Evolutionary conservation across 2,329 filamentous ascomycete species (phyloP).

Genomic region (Penicillium sclerotigenum): DNA sequence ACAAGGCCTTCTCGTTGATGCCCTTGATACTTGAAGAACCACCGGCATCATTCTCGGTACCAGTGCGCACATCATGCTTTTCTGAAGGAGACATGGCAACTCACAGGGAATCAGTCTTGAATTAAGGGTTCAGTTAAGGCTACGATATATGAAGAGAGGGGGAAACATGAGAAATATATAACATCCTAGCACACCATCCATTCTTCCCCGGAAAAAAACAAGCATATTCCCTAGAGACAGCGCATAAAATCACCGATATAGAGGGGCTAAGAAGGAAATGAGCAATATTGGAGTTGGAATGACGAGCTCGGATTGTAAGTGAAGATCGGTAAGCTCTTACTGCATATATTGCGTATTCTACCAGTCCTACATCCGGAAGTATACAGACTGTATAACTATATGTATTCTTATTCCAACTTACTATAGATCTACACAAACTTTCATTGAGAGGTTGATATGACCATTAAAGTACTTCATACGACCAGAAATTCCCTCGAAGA

Average conservation of each 20-base stretch:
- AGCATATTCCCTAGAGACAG: neutral
- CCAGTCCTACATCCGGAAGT: neutral
- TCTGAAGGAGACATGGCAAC: neutral
- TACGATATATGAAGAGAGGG: neutral
- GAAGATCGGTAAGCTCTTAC: neutral
- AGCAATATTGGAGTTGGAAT: constrained; percentile 5
- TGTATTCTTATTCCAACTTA: neutral
- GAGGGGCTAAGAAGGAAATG: neutral
- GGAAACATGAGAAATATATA: neutral
- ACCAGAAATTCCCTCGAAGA: neutral
- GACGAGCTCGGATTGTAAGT: neutral
- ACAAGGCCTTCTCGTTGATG: constrained; percentile 40
- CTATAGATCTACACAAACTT: neutral
- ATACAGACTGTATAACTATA: neutral
- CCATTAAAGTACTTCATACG: neutral
- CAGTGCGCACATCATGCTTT: constrained; percentile 2
- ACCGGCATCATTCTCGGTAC: neutral
- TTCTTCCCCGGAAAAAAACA: neutral
- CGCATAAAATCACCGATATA: neutral
- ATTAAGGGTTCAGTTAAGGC: neutral
- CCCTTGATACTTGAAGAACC: constrained; percentile 14
- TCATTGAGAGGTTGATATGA: neutral
- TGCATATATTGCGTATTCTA: neutral
- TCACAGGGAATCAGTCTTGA: neutral
- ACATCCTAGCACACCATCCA: neutral